Percentiles rank a stretch among this genome's conserved stretches.
Conservation (phyloP, 2,329 filamentous ascomycete species). For the Pezicula neosporulosa region DNA sequence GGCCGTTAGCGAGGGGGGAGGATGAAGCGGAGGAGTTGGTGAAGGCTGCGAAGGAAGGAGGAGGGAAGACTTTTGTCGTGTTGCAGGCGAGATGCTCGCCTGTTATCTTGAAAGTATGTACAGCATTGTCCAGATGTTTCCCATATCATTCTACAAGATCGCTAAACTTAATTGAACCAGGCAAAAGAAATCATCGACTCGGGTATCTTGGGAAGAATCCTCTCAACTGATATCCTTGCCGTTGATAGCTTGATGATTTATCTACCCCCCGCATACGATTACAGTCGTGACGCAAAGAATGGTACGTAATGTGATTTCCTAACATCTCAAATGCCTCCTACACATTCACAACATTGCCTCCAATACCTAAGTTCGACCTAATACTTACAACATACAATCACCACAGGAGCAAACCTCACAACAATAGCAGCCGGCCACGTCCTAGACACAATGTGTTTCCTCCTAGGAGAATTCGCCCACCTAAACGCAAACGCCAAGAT, state of each 20-base stretch:
- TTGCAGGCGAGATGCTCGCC: slow-evolving; percentile 33
- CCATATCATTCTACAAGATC: neutral
- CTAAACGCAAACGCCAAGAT: neutral
- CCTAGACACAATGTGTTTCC: neutral
- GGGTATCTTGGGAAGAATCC: neutral
- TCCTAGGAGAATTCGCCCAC: neutral
- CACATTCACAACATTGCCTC: too few relatives aligned
- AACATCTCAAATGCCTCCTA: neutral
- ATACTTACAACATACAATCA: neutral
- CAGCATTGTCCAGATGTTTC: neutral
- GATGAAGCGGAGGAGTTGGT: slow-evolving; percentile 39
- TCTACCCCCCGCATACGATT: neutral
- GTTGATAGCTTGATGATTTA: neutral
- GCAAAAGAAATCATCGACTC: neutral
- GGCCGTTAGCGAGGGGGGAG: slow-evolving; percentile 40
- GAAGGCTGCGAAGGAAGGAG: slow-evolving; percentile 34
- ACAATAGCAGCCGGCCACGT: neutral
- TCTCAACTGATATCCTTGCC: neutral
- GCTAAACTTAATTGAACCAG: neutral
- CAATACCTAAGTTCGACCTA: neutral
- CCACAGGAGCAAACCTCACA: neutral
- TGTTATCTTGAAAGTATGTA: neutral
- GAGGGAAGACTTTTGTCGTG: slow-evolving; percentile 41
- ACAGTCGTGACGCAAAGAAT: neutral
- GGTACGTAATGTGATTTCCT: neutral